phyloP scores from a whole-genome alignment of 495 filamentous ascomycete species.

The Daldinia decipiens region DNA sequence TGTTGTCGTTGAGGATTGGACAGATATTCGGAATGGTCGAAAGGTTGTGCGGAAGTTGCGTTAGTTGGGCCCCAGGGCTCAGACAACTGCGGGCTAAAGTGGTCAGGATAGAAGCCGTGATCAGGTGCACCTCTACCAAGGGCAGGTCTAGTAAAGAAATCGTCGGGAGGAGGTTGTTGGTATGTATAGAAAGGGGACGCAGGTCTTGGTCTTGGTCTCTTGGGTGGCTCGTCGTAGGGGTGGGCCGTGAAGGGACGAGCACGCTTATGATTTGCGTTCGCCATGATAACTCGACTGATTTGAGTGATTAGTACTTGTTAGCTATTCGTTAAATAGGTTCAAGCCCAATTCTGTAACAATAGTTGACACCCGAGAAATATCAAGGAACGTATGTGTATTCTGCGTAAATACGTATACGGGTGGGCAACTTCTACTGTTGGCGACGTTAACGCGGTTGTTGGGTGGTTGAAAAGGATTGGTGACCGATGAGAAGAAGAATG shows the following conservation, averaged over 20 bases:
- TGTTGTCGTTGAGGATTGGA: background rate
- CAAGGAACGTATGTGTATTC: background rate
- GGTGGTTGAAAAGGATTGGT: background rate
- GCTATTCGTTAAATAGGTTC: background rate
- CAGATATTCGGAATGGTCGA: background rate
- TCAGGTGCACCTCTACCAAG: background rate
- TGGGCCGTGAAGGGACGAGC: background rate
- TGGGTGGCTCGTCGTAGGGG: background rate
- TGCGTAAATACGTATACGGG: background rate
- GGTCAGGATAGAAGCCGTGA: background rate
- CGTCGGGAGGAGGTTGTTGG: background rate
- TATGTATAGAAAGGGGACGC: too few species aligned
- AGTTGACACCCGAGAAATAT: background rate
- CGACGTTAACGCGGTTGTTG: background rate
- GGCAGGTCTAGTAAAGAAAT: background rate
- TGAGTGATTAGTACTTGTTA: background rate
- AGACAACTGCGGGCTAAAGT: background rate
- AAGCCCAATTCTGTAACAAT: background rate
- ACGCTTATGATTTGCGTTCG: background rate
- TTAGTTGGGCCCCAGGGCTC: background rate
- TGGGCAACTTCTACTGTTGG: background rate
- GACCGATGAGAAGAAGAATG: background rate
- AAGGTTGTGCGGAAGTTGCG: background rate
- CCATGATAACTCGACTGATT: background rate
- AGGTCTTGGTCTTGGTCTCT: conserved; percentile 2